Evolutionary conservation across 345 rosid species (phyloP), one percentile per base, ranked within the genome.

Genomic region (Mallotus nudiflorus): DNA sequence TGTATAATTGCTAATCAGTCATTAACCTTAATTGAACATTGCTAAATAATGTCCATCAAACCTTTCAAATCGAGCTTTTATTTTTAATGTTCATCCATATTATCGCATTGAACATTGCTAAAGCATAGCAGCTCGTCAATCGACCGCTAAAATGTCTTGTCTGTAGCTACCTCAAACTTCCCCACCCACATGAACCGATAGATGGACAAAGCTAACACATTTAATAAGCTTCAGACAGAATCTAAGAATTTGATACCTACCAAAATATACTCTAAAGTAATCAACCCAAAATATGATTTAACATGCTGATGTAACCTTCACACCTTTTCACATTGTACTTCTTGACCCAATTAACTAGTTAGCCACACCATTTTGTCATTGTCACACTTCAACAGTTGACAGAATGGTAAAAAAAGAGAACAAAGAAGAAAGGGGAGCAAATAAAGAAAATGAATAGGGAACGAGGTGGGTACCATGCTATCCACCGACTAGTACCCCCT

Each of bases 271-370:
- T 7, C 27, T 3, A 61, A n/a, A 58, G 20, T n/a, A n/a, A n/a
- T n/a, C n/a, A n/a, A n/a, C 37, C 16, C 10, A 44, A 7, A 15
- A 45, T 45, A 20, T 14, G 33, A 14, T 37, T 24, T 9, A 24
- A 4, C 49, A 39, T n/a, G 6, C 6, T 3, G 29, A 25, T 40
- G 28, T 24, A 5, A 61, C 18, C 9, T 61, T 39, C 65, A 61
- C 65, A 20, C 29, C 65, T 40, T 61, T 61, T 39, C 65, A 37
- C 3, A 40, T 5, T 14, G 50, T 61, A 61, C 65, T 40, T 61
- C 16, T 44, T 24, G 7, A 1, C 5, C 65, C 18, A 0, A 39
- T 61, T 61, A 28, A 7, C 13, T 20, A 10, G 8, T 12, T 12
- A 25, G 37, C 37, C 37, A 3, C 37, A 33, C 3, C 37, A 33